Evolutionary conservation across 805 yeast species (phyloP).

Genomic region (Hanseniaspora occidentalis): DNA sequence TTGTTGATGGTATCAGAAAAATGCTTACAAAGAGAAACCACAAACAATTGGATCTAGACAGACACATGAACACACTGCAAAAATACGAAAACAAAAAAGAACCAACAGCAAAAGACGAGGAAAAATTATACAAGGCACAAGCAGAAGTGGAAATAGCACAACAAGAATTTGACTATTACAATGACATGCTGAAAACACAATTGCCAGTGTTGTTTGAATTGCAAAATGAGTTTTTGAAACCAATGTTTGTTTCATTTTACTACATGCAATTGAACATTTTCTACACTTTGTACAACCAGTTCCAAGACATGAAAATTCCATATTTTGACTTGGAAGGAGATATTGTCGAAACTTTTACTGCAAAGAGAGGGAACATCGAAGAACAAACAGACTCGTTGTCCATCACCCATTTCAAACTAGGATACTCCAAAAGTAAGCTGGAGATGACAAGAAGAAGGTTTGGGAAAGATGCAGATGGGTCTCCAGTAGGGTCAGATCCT

Average conservation of each 20-base stretch:
- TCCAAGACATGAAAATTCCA: conserved; percentile 95
- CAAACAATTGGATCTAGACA: conserved; percentile 86
- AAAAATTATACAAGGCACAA: conserved; percentile 76
- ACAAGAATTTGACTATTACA: conserved; percentile 92
- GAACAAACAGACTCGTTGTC: conserved; percentile 82
- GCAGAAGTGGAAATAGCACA: conserved; percentile 83
- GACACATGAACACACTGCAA: conserved; percentile 56
- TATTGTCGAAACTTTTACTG: conserved; percentile 63
- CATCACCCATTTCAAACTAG: conserved; percentile 81
- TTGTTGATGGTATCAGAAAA: conserved; percentile 74
- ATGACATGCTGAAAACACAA: conserved; percentile 85
- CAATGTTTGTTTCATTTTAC: conserved; percentile 86
- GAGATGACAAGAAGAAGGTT: conserved; percentile 74
- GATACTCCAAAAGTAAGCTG: conserved; percentile 74
- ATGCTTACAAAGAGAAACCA: conserved; percentile 94
- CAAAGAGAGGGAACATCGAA: conserved; percentile 83
- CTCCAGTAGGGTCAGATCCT: conserved; percentile 9
- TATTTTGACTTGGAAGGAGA: conserved; percentile 83
- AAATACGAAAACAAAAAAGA: conserved; percentile 77
- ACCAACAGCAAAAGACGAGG: conserved; percentile 79
- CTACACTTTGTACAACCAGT: conserved; percentile 77
- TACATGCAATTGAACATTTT: conserved; percentile 96
- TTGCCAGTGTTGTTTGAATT: conserved; percentile 76
- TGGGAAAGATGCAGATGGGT: conserved; percentile 32
- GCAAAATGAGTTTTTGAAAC: conserved; percentile 87